Conservation (phyloP, 2,329 filamentous ascomycete genomes). For the Hypoxylon sp. region DNA sequence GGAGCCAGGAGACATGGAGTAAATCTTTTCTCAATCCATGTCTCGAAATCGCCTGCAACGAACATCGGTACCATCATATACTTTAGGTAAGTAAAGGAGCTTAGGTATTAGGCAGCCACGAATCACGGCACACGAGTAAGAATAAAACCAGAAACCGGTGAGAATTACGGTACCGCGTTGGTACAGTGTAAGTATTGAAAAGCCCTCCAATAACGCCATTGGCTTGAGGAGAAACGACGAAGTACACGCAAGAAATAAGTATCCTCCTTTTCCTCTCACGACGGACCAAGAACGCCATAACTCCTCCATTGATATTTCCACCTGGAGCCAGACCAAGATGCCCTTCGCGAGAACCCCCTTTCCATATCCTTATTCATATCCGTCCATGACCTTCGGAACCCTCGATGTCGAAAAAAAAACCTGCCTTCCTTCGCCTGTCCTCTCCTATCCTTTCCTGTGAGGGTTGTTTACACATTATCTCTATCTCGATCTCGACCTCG, state of each 20-base stretch:
- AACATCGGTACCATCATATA: too few relatives aligned
- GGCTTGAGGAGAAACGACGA: background rate
- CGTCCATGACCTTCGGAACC: background rate
- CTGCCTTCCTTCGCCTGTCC: background rate
- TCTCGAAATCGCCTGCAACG: too few relatives aligned
- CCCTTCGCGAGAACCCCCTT: background rate
- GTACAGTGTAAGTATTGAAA: background rate
- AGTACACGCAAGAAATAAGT: background rate
- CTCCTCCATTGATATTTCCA: background rate
- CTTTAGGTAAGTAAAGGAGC: too few relatives aligned
- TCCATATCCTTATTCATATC: conserved; percentile 2
- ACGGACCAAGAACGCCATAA: background rate
- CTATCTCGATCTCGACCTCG: background rate
- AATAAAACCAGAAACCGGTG: too few relatives aligned
- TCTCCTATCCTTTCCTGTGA: background rate
- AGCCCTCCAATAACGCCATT: background rate
- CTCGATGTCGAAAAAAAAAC: background rate
- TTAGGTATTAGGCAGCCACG: too few relatives aligned
- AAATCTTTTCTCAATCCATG: too few relatives aligned
- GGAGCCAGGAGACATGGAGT: too few relatives aligned
- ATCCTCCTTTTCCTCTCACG: conserved; percentile 1
- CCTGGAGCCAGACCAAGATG: background rate
- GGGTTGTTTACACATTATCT: conserved; percentile 14
- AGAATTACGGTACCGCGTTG: background rate
- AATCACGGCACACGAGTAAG: too few relatives aligned